Evolutionary conservation across 75 land plant species (phyloP), one percentile per base, ranked within the genome.

Genomic region (Picea sitchensis): DNA sequence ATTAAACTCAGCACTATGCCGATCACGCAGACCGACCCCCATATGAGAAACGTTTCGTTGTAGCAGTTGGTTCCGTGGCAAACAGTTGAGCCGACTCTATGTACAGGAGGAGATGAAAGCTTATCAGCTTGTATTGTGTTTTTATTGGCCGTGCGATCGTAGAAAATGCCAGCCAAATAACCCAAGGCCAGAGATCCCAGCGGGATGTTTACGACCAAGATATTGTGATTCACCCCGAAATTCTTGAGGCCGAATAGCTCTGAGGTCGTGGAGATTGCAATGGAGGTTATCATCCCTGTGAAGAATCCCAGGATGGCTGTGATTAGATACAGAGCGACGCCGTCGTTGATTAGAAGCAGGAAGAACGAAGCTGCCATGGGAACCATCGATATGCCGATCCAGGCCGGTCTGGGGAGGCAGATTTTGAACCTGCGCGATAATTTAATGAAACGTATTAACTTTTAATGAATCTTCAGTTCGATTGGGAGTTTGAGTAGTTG

Each of bases 181-280:
- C 94, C 94, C 80, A 88, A 94, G 9, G 87, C 61, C 64, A 92
- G 87, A 31, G 97, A 94, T 6, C 97, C 97, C 4, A 94, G 76
- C 2, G 97, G 92, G 18, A 94, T 92, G 76, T 92, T 92, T 3
- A 89, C 79, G 2, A 92, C 89, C 63, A 94, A 80, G 4, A 94
- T 79, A 79, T 94, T 94, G 84, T 94, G 94, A 65, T 88, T 83
- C 1, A 94, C 82, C 26, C 92, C 82, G 60, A 94, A 92, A 78
- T 90, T 81, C 78, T 88, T 94, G 47, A 85, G 68, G 3, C 94
- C 94, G 59, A 94, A 94, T 2, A 94, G 88, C 81, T 94, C 94
- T 17, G 94, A 75, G 4, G 94, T 91, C 34, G 87, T 73, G 0
- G 94, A 77, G 4, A 90, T 92, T 0, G 90, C 81, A 11, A 92